These are phyloP conservation scores for Vachellia pachyceras DNA, from an alignment of 306 rosid species.

Conservation along the genomic window DNA sequence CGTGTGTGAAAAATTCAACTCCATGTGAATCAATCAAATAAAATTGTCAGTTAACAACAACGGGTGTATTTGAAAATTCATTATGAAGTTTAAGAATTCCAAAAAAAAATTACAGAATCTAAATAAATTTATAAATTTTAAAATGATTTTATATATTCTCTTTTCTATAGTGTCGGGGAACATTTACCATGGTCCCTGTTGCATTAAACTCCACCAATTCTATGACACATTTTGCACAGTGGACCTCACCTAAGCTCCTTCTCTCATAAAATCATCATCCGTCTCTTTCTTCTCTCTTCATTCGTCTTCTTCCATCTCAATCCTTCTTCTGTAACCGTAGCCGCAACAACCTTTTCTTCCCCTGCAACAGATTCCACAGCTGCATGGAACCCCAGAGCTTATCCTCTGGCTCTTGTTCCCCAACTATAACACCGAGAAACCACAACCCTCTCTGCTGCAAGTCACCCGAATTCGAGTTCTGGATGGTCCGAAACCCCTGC, in stretches of 20 bases:
- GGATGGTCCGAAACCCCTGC: constrained; percentile 84
- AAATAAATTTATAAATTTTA: no score
- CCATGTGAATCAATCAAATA: no score
- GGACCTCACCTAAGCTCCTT: constrained; percentile 16
- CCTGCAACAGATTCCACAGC: neutral
- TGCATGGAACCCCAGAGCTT: constrained; percentile 51
- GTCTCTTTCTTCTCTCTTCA: constrained; percentile 1
- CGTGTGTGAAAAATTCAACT: neutral
- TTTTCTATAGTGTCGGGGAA: no score
- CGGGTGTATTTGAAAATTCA: no score
- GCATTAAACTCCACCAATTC: neutral
- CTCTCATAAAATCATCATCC: neutral
- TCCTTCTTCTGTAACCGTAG: neutral
- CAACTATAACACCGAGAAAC: constrained; percentile 28
- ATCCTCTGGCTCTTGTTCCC: constrained; percentile 35
- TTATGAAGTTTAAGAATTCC: no score
- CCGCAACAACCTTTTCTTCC: neutral
- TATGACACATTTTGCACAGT: constrained; percentile 28
- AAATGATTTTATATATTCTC: no score
- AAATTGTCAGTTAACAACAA: neutral
- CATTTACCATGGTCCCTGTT: neutral
- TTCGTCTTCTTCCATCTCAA: neutral
- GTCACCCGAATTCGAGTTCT: constrained; percentile 97
- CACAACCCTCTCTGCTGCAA: constrained; percentile 30
- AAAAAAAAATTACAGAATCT: no score